Evolutionary conservation across 176 grass and related monocot genomes (phyloP).

Genomic region (Carex myosuroides): DNA sequence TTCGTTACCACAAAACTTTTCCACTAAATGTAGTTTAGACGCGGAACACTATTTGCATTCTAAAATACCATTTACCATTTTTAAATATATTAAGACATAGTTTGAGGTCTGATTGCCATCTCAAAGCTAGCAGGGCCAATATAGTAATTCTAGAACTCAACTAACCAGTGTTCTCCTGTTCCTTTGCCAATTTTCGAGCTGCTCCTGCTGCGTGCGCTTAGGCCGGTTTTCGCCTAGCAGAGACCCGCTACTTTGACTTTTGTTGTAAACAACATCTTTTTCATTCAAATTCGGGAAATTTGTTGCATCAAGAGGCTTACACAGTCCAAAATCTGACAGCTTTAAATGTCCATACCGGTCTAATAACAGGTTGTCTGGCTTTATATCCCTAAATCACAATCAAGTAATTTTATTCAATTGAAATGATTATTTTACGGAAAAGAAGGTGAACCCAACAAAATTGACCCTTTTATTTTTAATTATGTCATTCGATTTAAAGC

Average conservation of each 20-base stretch:
- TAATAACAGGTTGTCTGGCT: slow-evolving; percentile 95
- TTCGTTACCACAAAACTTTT: neutral
- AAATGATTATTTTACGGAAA: neutral
- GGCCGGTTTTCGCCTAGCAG: slow-evolving; percentile 45
- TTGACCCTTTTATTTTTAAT: neutral
- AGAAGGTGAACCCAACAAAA: neutral
- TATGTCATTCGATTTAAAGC: neutral
- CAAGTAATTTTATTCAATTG: neutral
- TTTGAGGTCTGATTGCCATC: slow-evolving; percentile 6
- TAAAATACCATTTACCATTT: neutral
- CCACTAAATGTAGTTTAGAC: neutral
- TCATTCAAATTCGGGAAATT: slow-evolving; percentile 94
- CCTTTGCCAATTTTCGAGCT: slow-evolving; percentile 95
- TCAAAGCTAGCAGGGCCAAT: neutral
- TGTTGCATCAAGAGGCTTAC: slow-evolving; percentile 76
- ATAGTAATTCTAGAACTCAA: slow-evolving; percentile 15
- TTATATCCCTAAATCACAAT: slow-evolving; percentile 66
- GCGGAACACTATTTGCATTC: neutral
- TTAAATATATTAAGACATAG: neutral
- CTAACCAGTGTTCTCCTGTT: slow-evolving; percentile 96
- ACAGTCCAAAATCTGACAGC: slow-evolving; percentile 94
- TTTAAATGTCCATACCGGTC: slow-evolving; percentile 93
- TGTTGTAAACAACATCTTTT: slow-evolving; percentile 59
- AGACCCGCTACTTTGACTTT: slow-evolving; percentile 27
- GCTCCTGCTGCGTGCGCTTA: slow-evolving; percentile 82